phyloP scores from a whole-genome alignment of 2,329 filamentous ascomycete species.

The Onygenales sp. region DNA sequence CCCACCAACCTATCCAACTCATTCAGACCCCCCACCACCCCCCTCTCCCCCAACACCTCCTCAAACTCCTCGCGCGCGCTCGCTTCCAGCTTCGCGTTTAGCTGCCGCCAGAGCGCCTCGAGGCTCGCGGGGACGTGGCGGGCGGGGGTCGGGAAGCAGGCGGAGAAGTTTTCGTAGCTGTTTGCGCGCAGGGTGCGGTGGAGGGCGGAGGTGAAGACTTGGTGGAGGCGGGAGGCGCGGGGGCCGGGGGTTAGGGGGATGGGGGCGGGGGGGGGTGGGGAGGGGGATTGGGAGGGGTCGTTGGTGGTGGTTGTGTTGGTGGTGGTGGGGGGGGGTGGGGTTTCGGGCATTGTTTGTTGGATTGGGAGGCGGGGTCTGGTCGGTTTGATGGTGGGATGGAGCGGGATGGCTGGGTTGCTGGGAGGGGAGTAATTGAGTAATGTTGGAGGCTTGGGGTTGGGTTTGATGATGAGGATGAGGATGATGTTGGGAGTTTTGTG shows the following conservation, averaged over 20 bases:
- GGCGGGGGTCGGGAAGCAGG: slow-evolving; percentile 55
- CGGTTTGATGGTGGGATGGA: no score
- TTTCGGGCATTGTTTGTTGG: no score
- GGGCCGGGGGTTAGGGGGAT: slow-evolving; percentile 47
- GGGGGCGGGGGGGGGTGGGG: slow-evolving; percentile 44
- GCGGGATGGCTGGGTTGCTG: no score
- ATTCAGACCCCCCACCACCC: slow-evolving; percentile 50
- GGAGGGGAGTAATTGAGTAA: no score
- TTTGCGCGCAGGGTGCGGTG: slow-evolving; percentile 52
- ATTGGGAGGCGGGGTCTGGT: no score
- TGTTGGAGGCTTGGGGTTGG: no score
- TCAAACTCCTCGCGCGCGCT: slow-evolving; percentile 52
- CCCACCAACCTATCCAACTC: slow-evolving; percentile 51
- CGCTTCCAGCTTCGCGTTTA: slow-evolving; percentile 49
- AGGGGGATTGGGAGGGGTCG: slow-evolving; percentile 31
- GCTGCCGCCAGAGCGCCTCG: slow-evolving; percentile 48
- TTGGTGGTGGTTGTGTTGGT: slow-evolving; percentile 10
- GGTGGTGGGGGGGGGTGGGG: neutral
- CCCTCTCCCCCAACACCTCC: slow-evolving; percentile 46
- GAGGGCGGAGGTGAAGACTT: slow-evolving; percentile 51
- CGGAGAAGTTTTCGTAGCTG: slow-evolving; percentile 51
- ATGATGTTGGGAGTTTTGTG: no score
- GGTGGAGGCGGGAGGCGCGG: slow-evolving; percentile 50
- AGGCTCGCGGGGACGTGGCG: slow-evolving; percentile 47
- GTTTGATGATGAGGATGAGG: no score